A percentile compares a stretch with the other conserved stretches of the same genome.
These are phyloP conservation scores for Penicillium freii DNA, from an alignment of 2,329 filamentous ascomycete genomes.

Conservation along the genomic window DNA sequence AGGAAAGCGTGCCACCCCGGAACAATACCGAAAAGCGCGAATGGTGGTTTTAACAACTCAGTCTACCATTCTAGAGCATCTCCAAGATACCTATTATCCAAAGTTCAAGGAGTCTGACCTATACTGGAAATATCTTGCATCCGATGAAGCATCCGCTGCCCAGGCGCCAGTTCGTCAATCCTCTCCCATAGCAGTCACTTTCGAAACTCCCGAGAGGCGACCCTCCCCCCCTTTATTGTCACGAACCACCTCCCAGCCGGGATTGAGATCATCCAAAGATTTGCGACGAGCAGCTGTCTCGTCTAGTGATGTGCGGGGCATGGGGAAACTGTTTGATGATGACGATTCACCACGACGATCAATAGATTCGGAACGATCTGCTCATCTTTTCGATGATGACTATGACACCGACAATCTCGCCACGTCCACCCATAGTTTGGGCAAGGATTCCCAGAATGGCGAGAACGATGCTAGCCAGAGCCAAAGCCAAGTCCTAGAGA, in stretches of 20 bases:
- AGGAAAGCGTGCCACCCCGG: conserved; percentile 70
- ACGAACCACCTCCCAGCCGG: conserved; percentile 50
- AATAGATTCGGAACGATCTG: conserved; percentile 62
- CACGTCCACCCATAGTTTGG: conserved; percentile 76
- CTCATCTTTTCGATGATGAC: conserved; percentile 78
- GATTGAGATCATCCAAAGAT: conserved; percentile 47
- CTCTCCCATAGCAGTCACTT: conserved; percentile 17
- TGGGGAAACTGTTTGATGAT: conserved; percentile 47
- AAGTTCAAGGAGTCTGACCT: conserved; percentile 89
- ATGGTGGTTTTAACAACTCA: conserved; percentile 79
- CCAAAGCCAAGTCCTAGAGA: conserved; percentile 80
- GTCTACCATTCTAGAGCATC: conserved; percentile 76
- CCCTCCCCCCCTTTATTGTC: conserved; percentile 45
- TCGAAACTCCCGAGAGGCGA: conserved; percentile 37
- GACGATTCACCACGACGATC: conserved; percentile 60
- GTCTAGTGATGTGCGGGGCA: conserved; percentile 57
- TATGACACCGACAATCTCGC: conserved; percentile 67
- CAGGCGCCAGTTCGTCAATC: conserved; percentile 20
- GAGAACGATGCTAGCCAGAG: conserved; percentile 60
- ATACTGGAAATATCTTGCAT: conserved; percentile 92
- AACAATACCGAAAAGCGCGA: conserved; percentile 80
- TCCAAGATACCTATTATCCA: conserved; percentile 77
- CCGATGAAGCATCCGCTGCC: conserved; percentile 62
- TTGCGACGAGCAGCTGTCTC: conserved; percentile 61
- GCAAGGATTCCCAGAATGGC: conserved; percentile 63